Evolutionary conservation across 805 yeast species (phyloP).

Genomic region (Teunomyces barrocoloradensis): DNA sequence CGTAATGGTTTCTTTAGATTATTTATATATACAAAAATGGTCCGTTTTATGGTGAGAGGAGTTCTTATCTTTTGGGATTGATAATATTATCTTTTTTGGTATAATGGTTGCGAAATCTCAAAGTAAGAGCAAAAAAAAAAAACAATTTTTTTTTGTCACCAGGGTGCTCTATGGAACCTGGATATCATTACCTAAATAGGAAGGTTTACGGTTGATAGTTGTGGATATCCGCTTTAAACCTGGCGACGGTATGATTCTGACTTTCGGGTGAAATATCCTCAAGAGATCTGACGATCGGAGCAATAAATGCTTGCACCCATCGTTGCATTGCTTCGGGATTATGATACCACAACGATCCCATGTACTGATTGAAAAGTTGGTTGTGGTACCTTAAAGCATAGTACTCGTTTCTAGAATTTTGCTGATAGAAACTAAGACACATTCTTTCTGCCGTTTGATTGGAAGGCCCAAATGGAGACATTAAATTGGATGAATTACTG

Average conservation of each 20-base stretch:
- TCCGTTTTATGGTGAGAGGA: background rate
- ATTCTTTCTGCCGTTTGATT: slow-evolving; percentile 1
- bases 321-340: slow-evolving; percentile 9
- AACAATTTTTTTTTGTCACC: too few species aligned
- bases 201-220: background rate
- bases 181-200: slow-evolving; percentile 8
- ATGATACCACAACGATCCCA: slow-evolving; percentile 14
- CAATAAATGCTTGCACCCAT: slow-evolving; percentile 12
- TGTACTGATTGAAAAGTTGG: slow-evolving; percentile 20
- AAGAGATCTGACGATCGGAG: slow-evolving; percentile 1
- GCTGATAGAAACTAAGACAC: slow-evolving; percentile 5
- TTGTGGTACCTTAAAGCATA: slow-evolving; percentile 10
- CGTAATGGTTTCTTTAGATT: background rate
- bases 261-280: background rate
- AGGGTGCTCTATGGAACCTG: background rate
- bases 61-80: background rate
- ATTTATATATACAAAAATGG: background rate
- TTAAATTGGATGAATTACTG: slow-evolving; percentile 6
- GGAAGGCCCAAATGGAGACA: slow-evolving; percentile 11
- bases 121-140: background rate
- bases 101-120: background rate
- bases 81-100: background rate
- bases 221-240: background rate
- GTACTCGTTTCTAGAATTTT: slow-evolving; percentile 9
- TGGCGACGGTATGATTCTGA: background rate